Base-by-base conservation (phyloP, 169 alveolate species). In the Theileria orientalis region DNA sequence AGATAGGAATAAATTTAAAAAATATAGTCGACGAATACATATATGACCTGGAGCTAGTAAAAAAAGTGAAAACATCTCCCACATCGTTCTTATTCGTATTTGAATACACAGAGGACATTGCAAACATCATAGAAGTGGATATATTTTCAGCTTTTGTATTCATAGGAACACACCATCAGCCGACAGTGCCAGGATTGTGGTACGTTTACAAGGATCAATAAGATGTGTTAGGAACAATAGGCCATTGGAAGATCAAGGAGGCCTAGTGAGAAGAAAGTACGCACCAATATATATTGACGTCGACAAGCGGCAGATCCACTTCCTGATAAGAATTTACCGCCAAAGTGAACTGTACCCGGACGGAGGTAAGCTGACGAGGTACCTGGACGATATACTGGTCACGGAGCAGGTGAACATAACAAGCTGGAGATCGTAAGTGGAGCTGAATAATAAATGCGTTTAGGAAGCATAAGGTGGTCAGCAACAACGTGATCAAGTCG, bases 271-370 rank as follows among this genome's bases (percentile, higher is more conserved):
- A 19, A 46, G 91, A 52, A 85, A 87, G 40, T 90, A 85, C 73
- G 85, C 94, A 25, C 94, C 94, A 32, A 42, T 90, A 0, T 90
- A 76, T 74, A 66, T 90, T 16, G 92, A 90, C 72, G 69, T 40
- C 25, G 83, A 71, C 13, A 68, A 76, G 21, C 60, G 83, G 30
- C 78, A 70, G 19, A 75, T 83, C 37, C 94, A 90, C 74, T 85
- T 90, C 59, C 74, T 83, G n/a, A 90, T 90, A 29, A 84, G 94
- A 7, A 79, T 90, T 54, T 90, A 90, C 66, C 56, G 76, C 29
- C 86, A 73, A 21, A 75, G 79, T 46, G 68, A 30, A 2, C 23
- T 66, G 16, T 90, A 41, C 67, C 74, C 87, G 1, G 94, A 90
- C 86, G 94, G 94, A 5, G 94, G 94, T 0, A 79, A 84, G 59